Evolutionary conservation across 1,139 yeast genomes (phyloP).

Genomic region (Blastobotrys capitulatus): DNA sequence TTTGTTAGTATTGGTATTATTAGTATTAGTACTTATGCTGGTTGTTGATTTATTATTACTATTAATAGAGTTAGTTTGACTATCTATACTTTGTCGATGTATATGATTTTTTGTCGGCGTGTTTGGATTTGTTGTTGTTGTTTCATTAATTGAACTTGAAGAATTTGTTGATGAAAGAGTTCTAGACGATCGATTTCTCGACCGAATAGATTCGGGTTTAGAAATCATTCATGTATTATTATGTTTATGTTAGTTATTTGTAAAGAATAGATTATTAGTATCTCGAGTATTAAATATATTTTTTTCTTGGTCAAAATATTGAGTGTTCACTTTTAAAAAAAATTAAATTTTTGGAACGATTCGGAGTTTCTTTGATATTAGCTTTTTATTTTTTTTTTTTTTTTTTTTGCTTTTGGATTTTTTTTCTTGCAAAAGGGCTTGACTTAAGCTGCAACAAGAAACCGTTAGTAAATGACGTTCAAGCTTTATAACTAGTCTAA

Average conservation of each 20-base stretch:
- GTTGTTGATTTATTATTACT: neutral
- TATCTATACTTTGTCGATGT: neutral
- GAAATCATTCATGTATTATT: neutral
- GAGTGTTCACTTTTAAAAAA: too few relatives aligned
- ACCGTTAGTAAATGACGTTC: too few relatives aligned
- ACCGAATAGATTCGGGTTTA: conserved; percentile 7
- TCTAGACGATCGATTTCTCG: neutral
- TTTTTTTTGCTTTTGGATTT: too few relatives aligned
- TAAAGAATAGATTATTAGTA: too few relatives aligned
- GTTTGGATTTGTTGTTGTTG: neutral
- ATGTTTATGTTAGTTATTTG: neutral
- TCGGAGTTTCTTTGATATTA: too few relatives aligned
- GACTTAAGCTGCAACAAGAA: too few relatives aligned
- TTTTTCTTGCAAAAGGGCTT: too few relatives aligned
- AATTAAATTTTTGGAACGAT: too few relatives aligned
- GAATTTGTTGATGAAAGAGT: neutral
- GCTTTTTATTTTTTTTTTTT: too few relatives aligned
- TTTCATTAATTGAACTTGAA: neutral
- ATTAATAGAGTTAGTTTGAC: neutral
- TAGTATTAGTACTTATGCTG: neutral
- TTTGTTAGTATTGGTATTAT: neutral
- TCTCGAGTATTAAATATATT: too few relatives aligned
- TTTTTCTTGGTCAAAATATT: too few relatives aligned
- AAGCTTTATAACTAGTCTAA: too few relatives aligned
- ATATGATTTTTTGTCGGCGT: neutral